A percentile compares a stretch with the other conserved stretches of the same genome.
Conservation (phyloP, 179 eudicot genomes). For the Amaranthus tricolor region DNA sequence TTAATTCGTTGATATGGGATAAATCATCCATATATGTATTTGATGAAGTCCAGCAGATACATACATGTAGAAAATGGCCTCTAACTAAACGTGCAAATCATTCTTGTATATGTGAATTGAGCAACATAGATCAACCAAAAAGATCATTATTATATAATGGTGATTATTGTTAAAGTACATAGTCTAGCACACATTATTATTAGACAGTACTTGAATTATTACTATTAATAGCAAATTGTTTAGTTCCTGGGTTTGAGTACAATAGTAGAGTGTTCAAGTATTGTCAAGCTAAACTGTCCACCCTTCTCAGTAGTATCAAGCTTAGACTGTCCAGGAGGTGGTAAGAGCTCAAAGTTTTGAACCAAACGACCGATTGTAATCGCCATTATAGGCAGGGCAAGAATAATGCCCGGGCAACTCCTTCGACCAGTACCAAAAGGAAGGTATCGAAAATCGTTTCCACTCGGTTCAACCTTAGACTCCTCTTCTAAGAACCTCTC, state of each 20-base stretch:
- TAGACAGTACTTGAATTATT: too few relatives aligned
- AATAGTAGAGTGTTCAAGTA: slow-evolving; percentile 39
- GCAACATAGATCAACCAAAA: too few relatives aligned
- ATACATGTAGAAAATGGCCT: too few relatives aligned
- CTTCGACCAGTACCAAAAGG: slow-evolving; percentile 44
- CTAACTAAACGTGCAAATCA: too few relatives aligned
- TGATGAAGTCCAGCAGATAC: too few relatives aligned
- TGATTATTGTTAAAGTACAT: too few relatives aligned
- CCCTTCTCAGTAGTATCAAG: slow-evolving; percentile 42
- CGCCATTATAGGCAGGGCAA: slow-evolving; percentile 38
- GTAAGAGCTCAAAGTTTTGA: slow-evolving; percentile 40
- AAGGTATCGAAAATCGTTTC: slow-evolving; percentile 38
- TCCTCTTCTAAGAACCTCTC: slow-evolving; percentile 45
- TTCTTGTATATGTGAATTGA: too few relatives aligned
- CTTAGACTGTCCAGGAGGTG: slow-evolving; percentile 39
- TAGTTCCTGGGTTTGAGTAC: slow-evolving; percentile 37
- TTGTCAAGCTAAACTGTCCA: slow-evolving; percentile 41
- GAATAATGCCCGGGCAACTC: slow-evolving; percentile 44
- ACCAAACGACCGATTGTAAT: slow-evolving; percentile 39
- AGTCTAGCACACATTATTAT: too few relatives aligned
- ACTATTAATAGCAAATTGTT: not conserved
- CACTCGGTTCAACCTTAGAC: slow-evolving; percentile 38
- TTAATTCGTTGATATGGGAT: too few relatives aligned
- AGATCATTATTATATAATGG: too few relatives aligned
- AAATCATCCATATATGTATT: too few relatives aligned